Percentiles rank a stretch among this genome's conserved stretches.
Conservation (phyloP, 164 flowering plant species). For the Vitis cinerea region DNA sequence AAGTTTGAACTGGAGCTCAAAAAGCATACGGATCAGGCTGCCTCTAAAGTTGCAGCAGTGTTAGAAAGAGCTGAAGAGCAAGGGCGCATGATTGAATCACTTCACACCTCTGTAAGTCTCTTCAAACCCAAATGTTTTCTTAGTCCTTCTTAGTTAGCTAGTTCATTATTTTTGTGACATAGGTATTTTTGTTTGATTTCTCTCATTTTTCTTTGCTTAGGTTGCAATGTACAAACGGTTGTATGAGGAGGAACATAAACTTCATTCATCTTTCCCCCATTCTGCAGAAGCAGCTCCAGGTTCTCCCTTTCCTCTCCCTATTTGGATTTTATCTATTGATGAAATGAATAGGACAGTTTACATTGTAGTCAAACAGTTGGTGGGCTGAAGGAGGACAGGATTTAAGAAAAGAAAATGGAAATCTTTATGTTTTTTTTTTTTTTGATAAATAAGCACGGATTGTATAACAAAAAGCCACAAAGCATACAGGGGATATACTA, state of each 20-base stretch:
- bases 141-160: not conserved
- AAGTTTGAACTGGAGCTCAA: conserved; percentile 68
- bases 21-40: conserved; percentile 64
- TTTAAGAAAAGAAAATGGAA: no score
- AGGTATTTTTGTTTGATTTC: not conserved
- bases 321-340: not conserved
- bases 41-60: conserved; percentile 74
- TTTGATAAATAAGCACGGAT: no score
- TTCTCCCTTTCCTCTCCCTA: conserved; percentile 15
- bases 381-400: no score
- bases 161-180: not conserved
- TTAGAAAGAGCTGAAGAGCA: conserved; percentile 82
- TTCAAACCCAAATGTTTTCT: not conserved
- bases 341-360: no score
- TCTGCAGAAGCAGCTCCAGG: conserved; percentile 48
- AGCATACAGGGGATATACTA: no score
- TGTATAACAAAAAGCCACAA: no score
- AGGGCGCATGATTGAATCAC: conserved; percentile 85
- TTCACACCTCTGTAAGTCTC: conserved; percentile 72
- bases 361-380: no score
- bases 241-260: conserved; percentile 86
- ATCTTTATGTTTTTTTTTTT: no score
- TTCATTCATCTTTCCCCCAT: conserved; percentile 36
- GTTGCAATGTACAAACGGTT: conserved; percentile 94
- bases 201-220: conserved; percentile 27